phyloP scores from a whole-genome alignment of 768 basidiomycete genomes.

The Hericium alpestre region DNA sequence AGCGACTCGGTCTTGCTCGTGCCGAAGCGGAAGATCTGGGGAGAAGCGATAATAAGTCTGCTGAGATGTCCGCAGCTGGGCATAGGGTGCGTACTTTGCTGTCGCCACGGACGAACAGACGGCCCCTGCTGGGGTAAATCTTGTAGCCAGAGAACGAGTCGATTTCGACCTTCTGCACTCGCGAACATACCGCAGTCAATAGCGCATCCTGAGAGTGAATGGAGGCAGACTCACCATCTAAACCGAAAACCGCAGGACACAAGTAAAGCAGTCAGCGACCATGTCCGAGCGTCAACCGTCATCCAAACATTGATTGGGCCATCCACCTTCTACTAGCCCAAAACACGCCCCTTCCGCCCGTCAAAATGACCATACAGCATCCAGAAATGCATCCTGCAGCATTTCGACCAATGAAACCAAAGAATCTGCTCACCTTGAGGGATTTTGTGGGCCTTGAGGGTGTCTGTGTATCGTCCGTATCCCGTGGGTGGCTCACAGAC shows the following conservation, averaged over 20 bases:
- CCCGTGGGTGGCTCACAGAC: no score
- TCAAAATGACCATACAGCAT: not conserved
- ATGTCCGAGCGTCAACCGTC: slow-evolving; percentile 5
- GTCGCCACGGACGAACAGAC: slow-evolving; percentile 90
- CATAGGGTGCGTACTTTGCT: slow-evolving; percentile 60
- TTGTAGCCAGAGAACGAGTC: slow-evolving; percentile 96
- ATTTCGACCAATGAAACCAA: slow-evolving; percentile 13
- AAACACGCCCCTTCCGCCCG: slow-evolving; percentile 11
- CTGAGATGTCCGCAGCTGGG: no score
- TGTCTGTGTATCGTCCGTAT: not conserved
- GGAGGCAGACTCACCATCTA: slow-evolving; percentile 16
- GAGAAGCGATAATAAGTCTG: not conserved
- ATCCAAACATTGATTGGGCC: slow-evolving; percentile 8
- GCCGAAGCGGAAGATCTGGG: slow-evolving; percentile 89
- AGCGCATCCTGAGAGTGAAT: not conserved
- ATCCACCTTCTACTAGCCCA: slow-evolving; percentile 13
- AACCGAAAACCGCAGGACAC: slow-evolving; percentile 4
- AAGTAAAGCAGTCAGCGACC: slow-evolving; percentile 5
- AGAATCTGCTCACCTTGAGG: slow-evolving; percentile 50
- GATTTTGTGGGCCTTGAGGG: slow-evolving; percentile 23
- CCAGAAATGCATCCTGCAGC: slow-evolving; percentile 7
- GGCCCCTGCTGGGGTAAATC: slow-evolving; percentile 97
- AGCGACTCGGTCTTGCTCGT: slow-evolving; percentile 90
- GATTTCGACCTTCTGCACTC: slow-evolving; percentile 86
- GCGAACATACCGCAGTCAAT: slow-evolving; percentile 18